phyloP scores from a whole-genome alignment of 78 protist genomes.

The Pigoraptor vietnamica region DNA sequence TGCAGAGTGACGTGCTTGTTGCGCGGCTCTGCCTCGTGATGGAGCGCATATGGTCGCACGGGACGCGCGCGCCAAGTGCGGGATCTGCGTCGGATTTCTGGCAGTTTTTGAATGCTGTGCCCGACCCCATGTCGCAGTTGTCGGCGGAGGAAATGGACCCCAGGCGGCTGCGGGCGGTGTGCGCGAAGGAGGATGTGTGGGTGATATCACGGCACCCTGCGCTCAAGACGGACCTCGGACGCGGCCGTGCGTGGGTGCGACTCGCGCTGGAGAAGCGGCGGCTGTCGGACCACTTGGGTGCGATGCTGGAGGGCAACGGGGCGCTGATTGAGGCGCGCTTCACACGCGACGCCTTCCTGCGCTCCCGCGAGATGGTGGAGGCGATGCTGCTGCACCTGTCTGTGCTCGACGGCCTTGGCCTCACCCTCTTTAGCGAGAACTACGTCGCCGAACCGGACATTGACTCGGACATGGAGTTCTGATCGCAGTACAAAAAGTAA shows the following conservation, averaged over 20 bases:
- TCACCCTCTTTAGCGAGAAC: neutral
- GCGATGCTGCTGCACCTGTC: neutral
- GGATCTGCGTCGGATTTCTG: neutral
- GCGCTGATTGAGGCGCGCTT: neutral
- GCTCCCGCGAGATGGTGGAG: neutral
- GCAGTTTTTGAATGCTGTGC: neutral
- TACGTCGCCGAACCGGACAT: neutral
- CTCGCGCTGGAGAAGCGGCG: neutral
- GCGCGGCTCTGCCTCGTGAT: neutral
- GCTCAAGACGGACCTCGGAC: neutral
- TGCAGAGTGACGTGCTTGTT: neutral
- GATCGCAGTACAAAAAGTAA: too few species aligned
- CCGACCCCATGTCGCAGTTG: neutral
- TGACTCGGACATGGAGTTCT: too few species aligned
- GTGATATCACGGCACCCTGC: neutral
- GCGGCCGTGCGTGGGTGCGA: neutral
- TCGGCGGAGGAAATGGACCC: neutral
- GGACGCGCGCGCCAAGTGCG: neutral
- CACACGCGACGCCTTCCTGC: neutral
- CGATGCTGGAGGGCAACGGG: neutral
- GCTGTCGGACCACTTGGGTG: neutral
- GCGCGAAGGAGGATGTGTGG: neutral
- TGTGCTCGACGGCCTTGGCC: neutral
- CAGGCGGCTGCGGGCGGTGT: neutral
- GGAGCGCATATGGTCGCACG: neutral